Percentiles rank a stretch among this genome's conserved stretches.
phyloP scores from a whole-genome alignment of 176 grass and related monocot genomes.

The Tillandsia leiboldiana region DNA sequence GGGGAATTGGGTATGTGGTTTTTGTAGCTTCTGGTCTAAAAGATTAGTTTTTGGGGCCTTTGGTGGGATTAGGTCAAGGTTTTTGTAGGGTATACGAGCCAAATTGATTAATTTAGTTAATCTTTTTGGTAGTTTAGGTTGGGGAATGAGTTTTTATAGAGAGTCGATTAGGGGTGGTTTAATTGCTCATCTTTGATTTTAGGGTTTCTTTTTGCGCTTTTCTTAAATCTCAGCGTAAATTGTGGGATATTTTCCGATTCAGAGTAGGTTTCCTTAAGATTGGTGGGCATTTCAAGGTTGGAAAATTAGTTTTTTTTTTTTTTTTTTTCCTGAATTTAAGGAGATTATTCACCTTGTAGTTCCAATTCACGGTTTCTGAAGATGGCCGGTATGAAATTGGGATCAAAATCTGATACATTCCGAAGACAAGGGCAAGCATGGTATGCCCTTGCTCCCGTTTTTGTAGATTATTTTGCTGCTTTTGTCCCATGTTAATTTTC shows the following conservation, averaged over 20 bases:
- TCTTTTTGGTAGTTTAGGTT: neutral
- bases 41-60: constrained; percentile 21
- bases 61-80: constrained; percentile 8
- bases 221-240: neutral
- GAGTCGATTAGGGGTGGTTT: neutral
- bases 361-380: neutral
- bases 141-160: neutral
- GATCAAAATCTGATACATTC: constrained; percentile 78
- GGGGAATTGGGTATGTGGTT: constrained; percentile 22
- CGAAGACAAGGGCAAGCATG: constrained; percentile 71
- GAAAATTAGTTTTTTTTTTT: neutral
- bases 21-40: constrained; percentile 21
- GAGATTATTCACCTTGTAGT: neutral
- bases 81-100: neutral
- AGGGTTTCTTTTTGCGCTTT: neutral
- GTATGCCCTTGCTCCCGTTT: constrained; percentile 23
- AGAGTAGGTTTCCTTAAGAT: no score
- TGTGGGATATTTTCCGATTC: neutral
- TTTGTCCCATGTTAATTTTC: neutral
- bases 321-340: neutral
- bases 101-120: neutral
- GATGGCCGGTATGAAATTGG: constrained; percentile 68
- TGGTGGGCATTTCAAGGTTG: neutral
- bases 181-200: neutral
- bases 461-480: neutral